Conservation (phyloP, 495 filamentous ascomycete genomes). For the Aspergillus nanangensis region DNA sequence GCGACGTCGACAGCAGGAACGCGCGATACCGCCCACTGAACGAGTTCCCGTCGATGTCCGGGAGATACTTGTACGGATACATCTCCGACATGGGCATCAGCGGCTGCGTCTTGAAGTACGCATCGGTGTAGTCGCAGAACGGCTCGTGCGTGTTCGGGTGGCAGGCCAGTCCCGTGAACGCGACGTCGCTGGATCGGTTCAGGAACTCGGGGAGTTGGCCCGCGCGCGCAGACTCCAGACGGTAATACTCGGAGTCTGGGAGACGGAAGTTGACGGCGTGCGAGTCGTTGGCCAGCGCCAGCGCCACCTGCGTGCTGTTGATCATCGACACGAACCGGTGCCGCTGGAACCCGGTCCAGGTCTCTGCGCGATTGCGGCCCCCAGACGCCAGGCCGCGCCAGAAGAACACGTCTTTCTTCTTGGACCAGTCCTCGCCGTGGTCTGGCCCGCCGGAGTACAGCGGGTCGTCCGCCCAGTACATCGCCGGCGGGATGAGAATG, state of each 20-base stretch:
- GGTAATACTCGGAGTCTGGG: conserved; percentile 14
- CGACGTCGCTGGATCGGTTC: conserved; percentile 10
- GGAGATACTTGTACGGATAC: conserved; percentile 49
- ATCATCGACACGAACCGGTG: conserved; percentile 54
- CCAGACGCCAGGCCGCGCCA: conserved; percentile 46
- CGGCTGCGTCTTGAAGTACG: conserved; percentile 31
- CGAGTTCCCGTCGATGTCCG: conserved; percentile 54
- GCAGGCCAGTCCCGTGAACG: conserved; percentile 14
- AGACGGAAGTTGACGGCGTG: conserved; percentile 17
- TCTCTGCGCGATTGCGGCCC: conserved; percentile 19
- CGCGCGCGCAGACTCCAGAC: neutral
- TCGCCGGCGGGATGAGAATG: conserved; percentile 64
- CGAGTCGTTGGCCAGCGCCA: conserved; percentile 21
- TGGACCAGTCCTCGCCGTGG: conserved; percentile 43
- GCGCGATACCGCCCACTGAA: conserved; percentile 47
- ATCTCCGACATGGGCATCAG: conserved; percentile 46
- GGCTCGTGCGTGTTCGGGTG: conserved; percentile 22
- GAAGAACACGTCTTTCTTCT: conserved; percentile 48
- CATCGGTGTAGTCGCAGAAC: conserved; percentile 46
- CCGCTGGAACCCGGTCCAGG: conserved; percentile 36
- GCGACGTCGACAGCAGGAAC: conserved; percentile 39
- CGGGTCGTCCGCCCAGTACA: conserved; percentile 62
- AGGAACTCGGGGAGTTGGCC: conserved; percentile 10
- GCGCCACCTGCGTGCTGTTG: conserved; percentile 50
- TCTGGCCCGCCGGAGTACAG: conserved; percentile 52